Percentiles rank a stretch among this genome's conserved stretches.
Conservation (phyloP, 495 filamentous ascomycete genomes). For the Aspergillus bridgeri region DNA sequence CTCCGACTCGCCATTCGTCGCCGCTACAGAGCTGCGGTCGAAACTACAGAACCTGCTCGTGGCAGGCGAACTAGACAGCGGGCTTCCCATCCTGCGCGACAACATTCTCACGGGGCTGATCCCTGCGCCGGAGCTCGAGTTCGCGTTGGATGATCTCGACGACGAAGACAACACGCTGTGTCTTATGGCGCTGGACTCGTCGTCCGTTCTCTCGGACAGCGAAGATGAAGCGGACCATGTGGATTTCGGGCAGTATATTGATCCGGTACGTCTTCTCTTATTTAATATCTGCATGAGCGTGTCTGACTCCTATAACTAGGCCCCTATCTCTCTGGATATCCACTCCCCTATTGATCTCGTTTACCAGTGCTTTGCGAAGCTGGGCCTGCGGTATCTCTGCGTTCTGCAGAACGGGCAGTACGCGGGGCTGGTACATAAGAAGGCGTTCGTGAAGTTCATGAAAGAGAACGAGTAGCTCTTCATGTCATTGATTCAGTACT, state of each 20-base stretch:
- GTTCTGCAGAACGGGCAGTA: conserved; percentile 79
- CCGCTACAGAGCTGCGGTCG: conserved; percentile 67
- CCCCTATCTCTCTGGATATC: conserved; percentile 84
- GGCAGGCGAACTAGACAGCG: conserved; percentile 88
- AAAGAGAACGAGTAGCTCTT: conserved; percentile 64
- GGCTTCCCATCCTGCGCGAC: conserved; percentile 79
- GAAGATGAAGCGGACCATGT: conserved; percentile 38
- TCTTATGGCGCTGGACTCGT: conserved; percentile 68
- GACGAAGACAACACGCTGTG: conserved; percentile 71
- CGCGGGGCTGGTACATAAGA: conserved; percentile 94
- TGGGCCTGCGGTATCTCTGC: conserved; percentile 90
- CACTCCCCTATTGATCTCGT: conserved; percentile 91
- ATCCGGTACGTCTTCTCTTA: conserved; percentile 55
- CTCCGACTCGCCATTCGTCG: conserved; percentile 68
- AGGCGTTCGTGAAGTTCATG: conserved; percentile 93
- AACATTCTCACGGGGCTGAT: conserved; percentile 85
- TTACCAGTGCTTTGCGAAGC: conserved; percentile 94
- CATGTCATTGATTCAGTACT: neutral
- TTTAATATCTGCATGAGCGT: neutral
- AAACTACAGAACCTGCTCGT: conserved; percentile 80
- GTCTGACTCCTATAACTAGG: conserved; percentile 39
- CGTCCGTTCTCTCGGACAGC: conserved; percentile 52
- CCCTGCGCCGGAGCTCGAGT: conserved; percentile 91
- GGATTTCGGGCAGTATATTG: conserved; percentile 89
- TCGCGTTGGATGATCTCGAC: conserved; percentile 77